phyloP scores from a whole-genome alignment of 768 basidiomycete species.

The Suillus subaureus region DNA sequence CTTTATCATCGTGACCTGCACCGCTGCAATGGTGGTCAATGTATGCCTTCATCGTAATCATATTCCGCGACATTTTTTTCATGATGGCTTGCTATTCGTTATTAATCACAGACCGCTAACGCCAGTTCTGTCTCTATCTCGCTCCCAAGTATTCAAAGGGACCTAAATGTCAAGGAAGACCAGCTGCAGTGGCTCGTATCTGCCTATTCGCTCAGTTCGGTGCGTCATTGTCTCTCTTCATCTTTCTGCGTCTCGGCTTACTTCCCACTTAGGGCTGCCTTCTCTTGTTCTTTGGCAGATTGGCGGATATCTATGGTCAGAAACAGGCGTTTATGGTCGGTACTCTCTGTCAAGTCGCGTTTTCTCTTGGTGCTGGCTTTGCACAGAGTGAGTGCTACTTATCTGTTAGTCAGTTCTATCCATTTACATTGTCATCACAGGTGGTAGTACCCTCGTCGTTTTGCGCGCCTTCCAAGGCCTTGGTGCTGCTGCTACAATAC shows the following conservation, averaged over 20 bases:
- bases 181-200: slow-evolving; percentile 69
- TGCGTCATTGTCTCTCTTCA: slow-evolving; percentile 29
- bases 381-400: slow-evolving; percentile 42
- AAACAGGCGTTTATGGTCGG: slow-evolving; percentile 69
- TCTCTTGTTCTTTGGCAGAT: slow-evolving; percentile 72
- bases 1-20: slow-evolving; percentile 38
- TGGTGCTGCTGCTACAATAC: slow-evolving; percentile 77
- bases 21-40: slow-evolving; percentile 40
- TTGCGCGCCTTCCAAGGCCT: slow-evolving; percentile 79
- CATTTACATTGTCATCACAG: slow-evolving; percentile 32
- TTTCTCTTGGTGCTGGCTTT: slow-evolving; percentile 69
- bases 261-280: slow-evolving; percentile 62
- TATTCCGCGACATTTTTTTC: background rate
- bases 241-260: background rate
- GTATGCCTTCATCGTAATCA: slow-evolving; percentile 23
- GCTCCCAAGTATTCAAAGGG: slow-evolving; percentile 51
- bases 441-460: slow-evolving; percentile 61
- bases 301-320: slow-evolving; percentile 80
- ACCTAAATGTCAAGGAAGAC: slow-evolving; percentile 51
- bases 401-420: background rate
- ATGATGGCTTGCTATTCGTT: background rate
- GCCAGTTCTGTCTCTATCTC: slow-evolving; percentile 51
- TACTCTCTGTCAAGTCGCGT: slow-evolving; percentile 50
- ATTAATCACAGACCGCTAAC: slow-evolving; percentile 28
- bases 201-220: slow-evolving; percentile 69